phyloP scores from a whole-genome alignment of 1,284 basidiomycete species.

The Cystobasidiaceae sp. region DNA sequence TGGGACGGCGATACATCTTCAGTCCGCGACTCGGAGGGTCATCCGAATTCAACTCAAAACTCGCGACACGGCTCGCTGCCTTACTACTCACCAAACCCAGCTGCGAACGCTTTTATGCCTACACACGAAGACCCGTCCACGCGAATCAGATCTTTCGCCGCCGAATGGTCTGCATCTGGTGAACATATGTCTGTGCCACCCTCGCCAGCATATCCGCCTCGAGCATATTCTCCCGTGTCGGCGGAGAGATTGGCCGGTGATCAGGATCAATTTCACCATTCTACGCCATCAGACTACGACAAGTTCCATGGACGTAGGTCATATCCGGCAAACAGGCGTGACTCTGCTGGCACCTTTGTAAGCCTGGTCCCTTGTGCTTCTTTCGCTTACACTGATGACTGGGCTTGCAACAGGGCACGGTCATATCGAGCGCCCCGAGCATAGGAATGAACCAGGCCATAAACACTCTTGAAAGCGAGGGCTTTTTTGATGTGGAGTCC shows the following conservation, averaged over 20 bases:
- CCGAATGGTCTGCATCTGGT: neutral
- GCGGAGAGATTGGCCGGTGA: neutral
- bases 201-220: conserved; percentile 15
- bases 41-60: neutral
- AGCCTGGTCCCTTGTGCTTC: neutral
- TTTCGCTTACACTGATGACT: neutral
- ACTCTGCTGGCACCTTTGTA: neutral
- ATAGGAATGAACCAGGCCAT: neutral
- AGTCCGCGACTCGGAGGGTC: neutral
- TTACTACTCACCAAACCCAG: conserved; percentile 10
- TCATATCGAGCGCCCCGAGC: neutral
- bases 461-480: conserved; percentile 17
- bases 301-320: neutral
- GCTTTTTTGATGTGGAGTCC: no score
- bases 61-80: neutral
- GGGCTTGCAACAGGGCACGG: neutral
- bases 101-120: neutral
- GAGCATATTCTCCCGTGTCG: conserved; percentile 7
- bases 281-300: neutral
- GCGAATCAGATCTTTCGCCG: conserved; percentile 1
- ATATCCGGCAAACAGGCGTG: neutral
- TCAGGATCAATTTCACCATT: neutral
- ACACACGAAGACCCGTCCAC: neutral
- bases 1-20: conserved; percentile 5
- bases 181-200: neutral